Base-by-base conservation (phyloP, 2,329 filamentous ascomycete genomes). In the Stachybotrys chartarum region DNA sequence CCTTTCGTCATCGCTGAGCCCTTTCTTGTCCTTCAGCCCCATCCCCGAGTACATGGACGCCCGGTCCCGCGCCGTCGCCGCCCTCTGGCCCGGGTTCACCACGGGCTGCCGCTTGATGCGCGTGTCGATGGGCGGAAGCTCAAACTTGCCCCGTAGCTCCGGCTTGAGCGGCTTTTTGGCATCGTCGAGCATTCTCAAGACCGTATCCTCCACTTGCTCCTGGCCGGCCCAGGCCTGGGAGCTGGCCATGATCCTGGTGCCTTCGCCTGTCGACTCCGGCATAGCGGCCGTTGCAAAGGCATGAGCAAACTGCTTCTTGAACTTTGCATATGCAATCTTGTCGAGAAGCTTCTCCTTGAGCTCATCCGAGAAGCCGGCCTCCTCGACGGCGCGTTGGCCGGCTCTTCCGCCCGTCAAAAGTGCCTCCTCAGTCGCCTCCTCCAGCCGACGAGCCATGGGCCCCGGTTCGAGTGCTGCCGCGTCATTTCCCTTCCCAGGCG, bases 101-200 rank as follows among this genome's bases (percentile, higher is more conserved):
- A 63, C 70, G 1, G 72, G 62, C 44, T 70, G 65, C 49, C 70
- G 66, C 53, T 72, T 73, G 17, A 83, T 62, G 6, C 81, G 74
- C 72, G 83, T 71, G 58, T 85, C 80, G 6, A 84, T 75, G 0
- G 77, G 72, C 8, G 76, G 70, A 0, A 77, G 73, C 49, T 74
- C 73, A 14, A 73, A 69, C 30, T 75, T 75, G 2, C 77, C 77
- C 42, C 82, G 73, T 3, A 80, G 63, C 1, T 70, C 74, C 5
- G 75, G 75, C 14, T 68, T 72, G 51, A 95, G 74, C 0, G 87
- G 88, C 65, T 91, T 91, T 57, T 83, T 83, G 30, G 90, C 82
- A 66, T 96, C 91, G 55, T 90, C 82, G 11, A 94, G 72, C 88
- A 97, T 97, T 35, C 94, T 85, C 51, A 96, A 74, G 24, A 91